Evolutionary conservation across 805 yeast genomes (phyloP).

Genomic region (Clavispora santaluciae): DNA sequence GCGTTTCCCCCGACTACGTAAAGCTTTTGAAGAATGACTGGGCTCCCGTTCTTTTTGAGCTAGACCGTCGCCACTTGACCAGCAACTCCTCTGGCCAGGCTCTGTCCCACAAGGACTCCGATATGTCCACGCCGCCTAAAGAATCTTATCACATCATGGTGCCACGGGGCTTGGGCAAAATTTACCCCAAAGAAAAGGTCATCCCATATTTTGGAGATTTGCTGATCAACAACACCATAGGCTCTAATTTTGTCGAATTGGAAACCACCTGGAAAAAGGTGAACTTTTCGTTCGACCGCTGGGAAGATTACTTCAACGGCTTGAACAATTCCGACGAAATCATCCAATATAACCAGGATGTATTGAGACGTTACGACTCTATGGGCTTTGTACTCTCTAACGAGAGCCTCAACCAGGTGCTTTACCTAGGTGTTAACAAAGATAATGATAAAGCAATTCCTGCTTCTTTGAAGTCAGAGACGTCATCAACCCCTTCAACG

Average conservation of each 20-base stretch:
- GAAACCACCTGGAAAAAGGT: slow-evolving; percentile 65
- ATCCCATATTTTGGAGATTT: slow-evolving; percentile 92
- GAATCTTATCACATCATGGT: slow-evolving; percentile 71
- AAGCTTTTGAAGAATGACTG: slow-evolving; percentile 70
- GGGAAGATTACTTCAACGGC: slow-evolving; percentile 66
- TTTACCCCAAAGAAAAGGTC: slow-evolving; percentile 69
- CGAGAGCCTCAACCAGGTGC: slow-evolving; percentile 39
- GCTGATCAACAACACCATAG: slow-evolving; percentile 40
- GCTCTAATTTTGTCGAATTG: slow-evolving; percentile 45
- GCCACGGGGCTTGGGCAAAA: slow-evolving; percentile 79
- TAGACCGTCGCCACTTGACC: slow-evolving; percentile 67
- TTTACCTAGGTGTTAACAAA: slow-evolving; percentile 35
- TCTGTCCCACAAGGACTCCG: slow-evolving; percentile 3
- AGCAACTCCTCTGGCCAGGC: slow-evolving; percentile 14
- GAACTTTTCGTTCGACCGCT: slow-evolving; percentile 68
- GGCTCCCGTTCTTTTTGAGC: slow-evolving; percentile 89
- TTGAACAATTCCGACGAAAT: slow-evolving; percentile 41
- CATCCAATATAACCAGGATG: slow-evolving; percentile 37
- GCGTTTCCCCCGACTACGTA: slow-evolving; percentile 55
- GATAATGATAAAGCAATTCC: slow-evolving; percentile 23
- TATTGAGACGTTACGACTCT: slow-evolving; percentile 33
- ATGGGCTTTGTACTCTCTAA: slow-evolving; percentile 42
- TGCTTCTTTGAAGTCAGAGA: slow-evolving; percentile 7
- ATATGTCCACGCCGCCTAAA: slow-evolving; percentile 11
- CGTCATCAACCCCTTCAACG: not conserved